Evolutionary conservation across 2,329 filamentous ascomycete genomes (phyloP).

Genomic region (Calonectria fujianensis): DNA sequence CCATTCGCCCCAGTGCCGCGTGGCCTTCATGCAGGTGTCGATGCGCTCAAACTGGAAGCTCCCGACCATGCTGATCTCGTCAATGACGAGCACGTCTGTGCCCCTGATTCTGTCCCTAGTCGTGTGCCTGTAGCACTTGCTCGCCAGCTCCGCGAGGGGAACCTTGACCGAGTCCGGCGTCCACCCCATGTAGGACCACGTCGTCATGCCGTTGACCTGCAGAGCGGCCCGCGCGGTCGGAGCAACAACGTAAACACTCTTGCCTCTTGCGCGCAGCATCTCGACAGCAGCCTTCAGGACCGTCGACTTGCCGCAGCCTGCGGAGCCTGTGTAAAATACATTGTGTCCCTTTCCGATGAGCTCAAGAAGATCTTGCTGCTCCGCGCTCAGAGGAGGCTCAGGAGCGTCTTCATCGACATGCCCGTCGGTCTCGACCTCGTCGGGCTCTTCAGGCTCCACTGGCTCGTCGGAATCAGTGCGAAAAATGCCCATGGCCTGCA

Average conservation of each 20-base stretch:
- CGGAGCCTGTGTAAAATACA: constrained; percentile 79
- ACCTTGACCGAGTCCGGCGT: constrained; percentile 60
- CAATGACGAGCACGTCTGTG: constrained; percentile 76
- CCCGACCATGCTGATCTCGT: constrained; percentile 81
- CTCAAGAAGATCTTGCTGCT: constrained; percentile 58
- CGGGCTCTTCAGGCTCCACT: too few species aligned
- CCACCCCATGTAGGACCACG: constrained; percentile 76
- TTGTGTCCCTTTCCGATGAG: constrained; percentile 71
- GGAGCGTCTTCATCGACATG: not conserved
- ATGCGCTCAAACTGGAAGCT: constrained; percentile 61
- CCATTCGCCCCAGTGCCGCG: not conserved
- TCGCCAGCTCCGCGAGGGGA: not conserved
- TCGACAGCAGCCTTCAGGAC: constrained; percentile 50
- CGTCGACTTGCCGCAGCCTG: constrained; percentile 65
- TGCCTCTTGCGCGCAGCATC: constrained; percentile 16
- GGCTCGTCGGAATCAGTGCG: not conserved
- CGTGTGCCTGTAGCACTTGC: accelerated
- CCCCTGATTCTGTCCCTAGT: constrained; percentile 60
- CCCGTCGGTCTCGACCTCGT: not conserved
- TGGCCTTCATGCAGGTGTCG: constrained; percentile 58
- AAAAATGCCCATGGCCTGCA: not conserved
- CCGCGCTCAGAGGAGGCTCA: constrained; percentile 42
- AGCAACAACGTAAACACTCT: constrained; percentile 71
- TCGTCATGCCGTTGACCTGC: constrained; percentile 73
- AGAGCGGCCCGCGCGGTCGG: constrained; percentile 77